Evolutionary conservation across 345 rosid species (phyloP).

Genomic region (Ailanthus altissimus): DNA sequence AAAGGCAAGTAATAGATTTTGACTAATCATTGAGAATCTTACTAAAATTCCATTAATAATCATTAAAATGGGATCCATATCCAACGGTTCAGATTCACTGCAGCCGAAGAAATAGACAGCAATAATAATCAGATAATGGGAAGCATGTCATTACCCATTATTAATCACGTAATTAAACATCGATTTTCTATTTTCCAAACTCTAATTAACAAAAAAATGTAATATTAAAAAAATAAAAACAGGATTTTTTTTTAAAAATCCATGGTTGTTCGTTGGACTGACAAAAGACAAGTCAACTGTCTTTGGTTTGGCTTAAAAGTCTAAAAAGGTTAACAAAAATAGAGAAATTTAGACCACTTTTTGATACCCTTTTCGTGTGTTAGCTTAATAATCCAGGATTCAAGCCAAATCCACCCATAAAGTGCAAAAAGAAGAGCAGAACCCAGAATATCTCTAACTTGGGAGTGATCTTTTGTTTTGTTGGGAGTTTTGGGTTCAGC

Average conservation of each 20-base stretch:
- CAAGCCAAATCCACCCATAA: constrained; percentile 2
- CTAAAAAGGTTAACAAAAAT: constrained; percentile 27
- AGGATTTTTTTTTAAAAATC: not conserved
- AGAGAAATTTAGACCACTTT: not conserved
- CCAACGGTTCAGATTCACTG: constrained; percentile 15
- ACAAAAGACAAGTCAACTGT: constrained; percentile 37
- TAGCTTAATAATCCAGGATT: not conserved
- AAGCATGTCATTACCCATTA: not conserved
- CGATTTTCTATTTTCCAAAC: not conserved
- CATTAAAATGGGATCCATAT: constrained; percentile 14
- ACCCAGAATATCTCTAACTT: not conserved
- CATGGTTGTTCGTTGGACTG: not conserved
- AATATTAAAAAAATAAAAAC: not conserved
- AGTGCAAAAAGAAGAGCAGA: not conserved
- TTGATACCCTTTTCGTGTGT: not conserved
- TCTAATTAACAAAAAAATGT: not conserved
- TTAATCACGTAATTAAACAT: not conserved
- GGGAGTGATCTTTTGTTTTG: not conserved
- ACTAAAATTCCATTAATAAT: not conserved
- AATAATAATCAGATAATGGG: not conserved
- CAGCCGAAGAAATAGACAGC: not conserved
- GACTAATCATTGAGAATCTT: constrained; percentile 19
- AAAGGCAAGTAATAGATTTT: not conserved
- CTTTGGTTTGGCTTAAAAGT: constrained; percentile 25
- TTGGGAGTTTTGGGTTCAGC: constrained; percentile 10